Evolutionary conservation across 345 rosid genomes (phyloP), one percentile per base, ranked within the genome.

Genomic region (Salix caprea): DNA sequence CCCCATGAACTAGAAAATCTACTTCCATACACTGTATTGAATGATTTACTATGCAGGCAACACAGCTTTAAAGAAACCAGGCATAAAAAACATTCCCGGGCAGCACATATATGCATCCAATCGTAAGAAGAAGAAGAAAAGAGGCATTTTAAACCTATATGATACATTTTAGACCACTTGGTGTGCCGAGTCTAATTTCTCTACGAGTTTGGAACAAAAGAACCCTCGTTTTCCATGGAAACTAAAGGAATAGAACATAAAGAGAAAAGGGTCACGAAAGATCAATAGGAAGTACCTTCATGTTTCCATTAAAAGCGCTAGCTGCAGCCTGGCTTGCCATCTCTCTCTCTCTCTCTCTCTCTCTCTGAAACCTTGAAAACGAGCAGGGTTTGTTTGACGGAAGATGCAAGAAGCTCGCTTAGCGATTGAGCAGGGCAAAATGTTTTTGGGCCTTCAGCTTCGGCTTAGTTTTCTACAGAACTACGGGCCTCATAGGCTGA

Each of bases 291-390:
- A 54, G 73, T 23, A 52, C 94, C 90, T 88, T 90, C 76, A 87
- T 46, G 79, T 88, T 90, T 74, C 91, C 94, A 61, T 56, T 87
- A 76, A 87, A 82, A 21, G 87, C 30, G 5, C 79, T 70, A 54
- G 90, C 88, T 28, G 88, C 67, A 30, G 74, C 91, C 82, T 87
- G 91, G 65, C 72, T 81, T 15, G 89, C 90, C 93, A 88, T 88
- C 73, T 80, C 74, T 74, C 68, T 13, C 10, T 64, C 0, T 0
- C 18, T 26, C 37, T 2, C 18, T 6, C 18, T 67, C n/a, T 50
- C 18, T 18, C 65, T 18, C 72, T 6, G 69, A 32, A 18, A 58
- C 61, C 69, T 56, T 19, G 70, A 18, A 74, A 28, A 72, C 24
- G 7, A 18, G 56, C 52, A 69, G 71, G 78, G 78, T 61, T 69